Conservation (phyloP, 371 early-diverging fungal species). For the Rhizomucor pusillus region DNA sequence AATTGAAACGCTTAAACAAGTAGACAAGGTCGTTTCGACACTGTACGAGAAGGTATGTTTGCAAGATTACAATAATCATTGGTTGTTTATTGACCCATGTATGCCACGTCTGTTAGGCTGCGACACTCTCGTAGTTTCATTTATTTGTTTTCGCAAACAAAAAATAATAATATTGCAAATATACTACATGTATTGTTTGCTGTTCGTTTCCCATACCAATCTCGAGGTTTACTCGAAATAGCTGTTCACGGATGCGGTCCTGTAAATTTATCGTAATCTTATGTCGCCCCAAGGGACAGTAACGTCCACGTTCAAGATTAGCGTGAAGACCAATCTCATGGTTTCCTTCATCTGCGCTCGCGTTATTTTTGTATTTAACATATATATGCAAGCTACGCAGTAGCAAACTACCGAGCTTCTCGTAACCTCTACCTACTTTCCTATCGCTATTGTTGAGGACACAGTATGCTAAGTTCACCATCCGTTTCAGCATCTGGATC, state of each 20-base stretch:
- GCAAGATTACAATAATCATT: background rate
- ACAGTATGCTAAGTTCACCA: too few relatives aligned
- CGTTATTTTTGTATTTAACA: too few relatives aligned
- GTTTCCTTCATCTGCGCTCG: too few relatives aligned
- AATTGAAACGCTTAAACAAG: conserved; percentile 94
- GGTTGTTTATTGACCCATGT: background rate
- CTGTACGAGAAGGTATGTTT: conserved; percentile 84
- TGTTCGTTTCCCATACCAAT: conserved; percentile 5
- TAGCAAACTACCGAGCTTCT: too few relatives aligned
- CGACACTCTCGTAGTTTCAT: conserved; percentile 14
- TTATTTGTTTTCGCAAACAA: background rate
- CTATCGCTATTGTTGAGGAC: too few relatives aligned
- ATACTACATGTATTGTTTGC: background rate
- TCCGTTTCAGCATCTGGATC: too few relatives aligned
- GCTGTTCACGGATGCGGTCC: background rate
- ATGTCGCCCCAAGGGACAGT: too few relatives aligned
- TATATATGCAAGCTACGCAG: too few relatives aligned
- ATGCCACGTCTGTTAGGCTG: conserved; percentile 11
- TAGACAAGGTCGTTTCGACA: conserved; percentile 92
- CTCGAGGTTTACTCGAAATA: background rate
- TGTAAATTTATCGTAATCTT: too few relatives aligned
- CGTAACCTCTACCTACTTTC: too few relatives aligned
- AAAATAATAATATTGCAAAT: background rate
- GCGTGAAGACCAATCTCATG: too few relatives aligned
- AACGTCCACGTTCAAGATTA: too few relatives aligned